A percentile compares a stretch with the other conserved stretches of the same genome.
Conservation (phyloP, 1,139 yeast species). For the Hansenula sp. region DNA sequence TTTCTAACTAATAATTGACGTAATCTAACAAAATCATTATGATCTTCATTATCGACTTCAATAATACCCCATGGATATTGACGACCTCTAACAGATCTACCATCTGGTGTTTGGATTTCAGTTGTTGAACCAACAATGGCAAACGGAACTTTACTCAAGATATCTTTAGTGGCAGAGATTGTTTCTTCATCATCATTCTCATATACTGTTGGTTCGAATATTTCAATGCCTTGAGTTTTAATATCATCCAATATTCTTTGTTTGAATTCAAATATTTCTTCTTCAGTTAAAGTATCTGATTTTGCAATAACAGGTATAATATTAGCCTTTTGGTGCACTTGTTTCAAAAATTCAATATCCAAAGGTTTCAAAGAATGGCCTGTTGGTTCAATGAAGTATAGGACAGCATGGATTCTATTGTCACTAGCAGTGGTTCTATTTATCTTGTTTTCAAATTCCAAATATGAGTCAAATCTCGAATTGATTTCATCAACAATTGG, state of each 20-base stretch:
- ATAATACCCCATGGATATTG: slow-evolving; percentile 97
- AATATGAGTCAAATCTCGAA: slow-evolving; percentile 76
- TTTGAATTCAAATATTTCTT: slow-evolving; percentile 77
- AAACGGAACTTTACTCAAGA: slow-evolving; percentile 77
- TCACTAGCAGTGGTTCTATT: slow-evolving; percentile 73
- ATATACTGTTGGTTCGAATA: slow-evolving; percentile 76
- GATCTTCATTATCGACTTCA: slow-evolving; percentile 93
- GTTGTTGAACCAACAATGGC: slow-evolving; percentile 92
- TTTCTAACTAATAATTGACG: slow-evolving; percentile 88
- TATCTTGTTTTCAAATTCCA: slow-evolving; percentile 87
- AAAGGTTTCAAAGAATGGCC: slow-evolving; percentile 90
- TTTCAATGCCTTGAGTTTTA: slow-evolving; percentile 66
- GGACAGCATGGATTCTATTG: slow-evolving; percentile 80
- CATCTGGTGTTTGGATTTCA: slow-evolving; percentile 70
- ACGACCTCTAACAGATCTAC: slow-evolving; percentile 86
- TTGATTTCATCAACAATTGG: slow-evolving; percentile 92
- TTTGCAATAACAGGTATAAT: slow-evolving; percentile 94
- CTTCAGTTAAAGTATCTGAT: slow-evolving; percentile 89
- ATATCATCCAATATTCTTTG: slow-evolving; percentile 73
- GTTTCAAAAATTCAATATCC: slow-evolving; percentile 86
- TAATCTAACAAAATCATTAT: slow-evolving; percentile 88
- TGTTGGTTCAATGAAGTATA: slow-evolving; percentile 94
- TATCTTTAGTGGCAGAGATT: slow-evolving; percentile 56
- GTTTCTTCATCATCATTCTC: slow-evolving; percentile 89
- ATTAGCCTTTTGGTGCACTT: slow-evolving; percentile 87